Evolutionary conservation across 257 asterid species (phyloP).

Genomic region (Solanum chiquidenum): DNA sequence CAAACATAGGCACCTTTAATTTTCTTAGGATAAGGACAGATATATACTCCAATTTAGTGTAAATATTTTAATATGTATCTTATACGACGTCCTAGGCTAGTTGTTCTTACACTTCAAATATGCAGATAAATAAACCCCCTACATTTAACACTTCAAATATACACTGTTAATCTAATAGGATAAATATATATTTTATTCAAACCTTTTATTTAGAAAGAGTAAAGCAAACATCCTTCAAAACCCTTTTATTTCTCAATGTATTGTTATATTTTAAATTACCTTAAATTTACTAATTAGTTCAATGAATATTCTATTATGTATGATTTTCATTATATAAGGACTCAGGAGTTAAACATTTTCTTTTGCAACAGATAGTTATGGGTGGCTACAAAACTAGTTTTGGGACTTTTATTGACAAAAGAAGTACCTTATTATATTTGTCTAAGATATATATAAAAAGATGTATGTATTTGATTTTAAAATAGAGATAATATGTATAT

Average conservation of each 20-base stretch:
- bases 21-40: not conserved
- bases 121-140: not conserved
- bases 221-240: not conserved
- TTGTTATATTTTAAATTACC: too few species aligned
- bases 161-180: not conserved
- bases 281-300: not conserved
- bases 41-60: not conserved
- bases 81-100: not conserved
- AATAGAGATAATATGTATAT: too few species aligned
- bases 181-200: not conserved
- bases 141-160: not conserved
- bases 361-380: not conserved
- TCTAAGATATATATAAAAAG: not conserved
- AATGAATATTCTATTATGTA: not conserved
- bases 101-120: not conserved
- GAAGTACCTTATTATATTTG: not conserved
- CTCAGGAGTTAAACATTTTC: not conserved
- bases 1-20: not conserved
- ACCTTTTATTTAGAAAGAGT: not conserved
- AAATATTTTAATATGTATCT: too few species aligned
- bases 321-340: not conserved
- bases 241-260: not conserved
- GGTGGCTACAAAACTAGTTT: not conserved
- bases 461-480: not conserved
- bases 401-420: not conserved